Base-by-base conservation (phyloP, 768 basidiomycete genomes). In the Tricholoma flavovirens region DNA sequence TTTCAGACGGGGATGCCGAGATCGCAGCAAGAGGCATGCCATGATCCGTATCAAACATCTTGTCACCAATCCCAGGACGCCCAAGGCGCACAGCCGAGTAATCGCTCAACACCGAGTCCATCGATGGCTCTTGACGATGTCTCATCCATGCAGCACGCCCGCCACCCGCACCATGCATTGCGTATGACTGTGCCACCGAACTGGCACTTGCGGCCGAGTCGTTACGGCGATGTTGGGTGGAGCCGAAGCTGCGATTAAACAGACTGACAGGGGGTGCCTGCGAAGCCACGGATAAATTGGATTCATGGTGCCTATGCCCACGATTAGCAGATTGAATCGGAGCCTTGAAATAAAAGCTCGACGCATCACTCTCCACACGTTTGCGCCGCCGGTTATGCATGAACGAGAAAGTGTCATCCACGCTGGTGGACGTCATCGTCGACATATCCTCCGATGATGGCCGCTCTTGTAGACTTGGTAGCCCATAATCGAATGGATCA, bases 341-440 rank as follows among this genome's bases (percentile, higher is more conserved):
- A 0, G 81, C 71, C 29, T 73, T 77, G 79, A 87, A 87, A 62
- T 87, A 90, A 72, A 89, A 90, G 65, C 85, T 89, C 0, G 88
- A 89, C 0, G 84, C 79, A 61, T 91, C 88, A 54, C 87, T 90
- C 26, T 87, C 88, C 11, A 88, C 82, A 9, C 88, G 80, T 42
- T 67, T 73, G 30, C 67, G 75, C 1, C 69, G 73, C 53, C 67
- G 64, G 29, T 71, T 71, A 12, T 63, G 65, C 4, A 79, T 59
- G 75, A 87, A 90, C 0, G 82, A 82, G 67, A 91, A 90, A 0
- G 88, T 90, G 56, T 90, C 88, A 36, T 90, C 88, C 6, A 88
- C 75, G 1, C 52, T 53, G 77, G 81, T 77, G 0, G 83, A 79
- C 57, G 80, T 77, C 0, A 79, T 72, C 0, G 82, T 72, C 0